Evolutionary conservation across 352 stramenopile genomes (phyloP).

Genomic region (Phytophthora brassicae): DNA sequence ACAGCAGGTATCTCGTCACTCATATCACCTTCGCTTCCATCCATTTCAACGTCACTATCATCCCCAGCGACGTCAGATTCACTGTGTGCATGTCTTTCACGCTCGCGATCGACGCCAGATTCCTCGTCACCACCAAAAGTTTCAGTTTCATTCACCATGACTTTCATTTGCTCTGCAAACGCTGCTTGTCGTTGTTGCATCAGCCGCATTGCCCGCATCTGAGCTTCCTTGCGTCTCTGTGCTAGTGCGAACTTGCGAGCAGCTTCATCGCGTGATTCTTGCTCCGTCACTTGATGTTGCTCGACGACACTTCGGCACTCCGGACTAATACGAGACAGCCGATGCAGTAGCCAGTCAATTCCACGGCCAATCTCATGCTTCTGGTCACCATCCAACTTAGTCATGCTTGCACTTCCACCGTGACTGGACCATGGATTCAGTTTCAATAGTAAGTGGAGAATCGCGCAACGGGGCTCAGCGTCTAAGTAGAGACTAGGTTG

Average conservation of each 20-base stretch:
- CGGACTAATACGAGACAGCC: conserved; percentile 50
- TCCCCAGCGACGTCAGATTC: conserved; percentile 27
- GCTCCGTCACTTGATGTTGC: conserved; percentile 57
- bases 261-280: conserved; percentile 68
- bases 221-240: conserved; percentile 67
- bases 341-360: conserved; percentile 79
- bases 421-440: conserved; percentile 74
- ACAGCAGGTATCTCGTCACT: conserved; percentile 37
- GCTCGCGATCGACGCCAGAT: conserved; percentile 15
- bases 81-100: conserved; percentile 29
- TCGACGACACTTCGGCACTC: conserved; percentile 50
- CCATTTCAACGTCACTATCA: conserved; percentile 35
- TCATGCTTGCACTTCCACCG: conserved; percentile 51
- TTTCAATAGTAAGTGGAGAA: conserved; percentile 66
- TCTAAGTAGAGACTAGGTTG: conserved; percentile 40
- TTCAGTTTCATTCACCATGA: conserved; percentile 53
- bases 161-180: conserved; percentile 79
- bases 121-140: conserved; percentile 51
- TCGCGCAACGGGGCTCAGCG: conserved; percentile 35
- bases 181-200: conserved; percentile 83
- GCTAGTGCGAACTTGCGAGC: conserved; percentile 62
- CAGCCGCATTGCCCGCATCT: conserved; percentile 72
- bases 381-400: conserved; percentile 74
- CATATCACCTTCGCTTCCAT: conserved; percentile 49
- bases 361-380: conserved; percentile 83